phyloP scores from a whole-genome alignment of 768 basidiomycete genomes.

The Dentipellis fragilis region DNA sequence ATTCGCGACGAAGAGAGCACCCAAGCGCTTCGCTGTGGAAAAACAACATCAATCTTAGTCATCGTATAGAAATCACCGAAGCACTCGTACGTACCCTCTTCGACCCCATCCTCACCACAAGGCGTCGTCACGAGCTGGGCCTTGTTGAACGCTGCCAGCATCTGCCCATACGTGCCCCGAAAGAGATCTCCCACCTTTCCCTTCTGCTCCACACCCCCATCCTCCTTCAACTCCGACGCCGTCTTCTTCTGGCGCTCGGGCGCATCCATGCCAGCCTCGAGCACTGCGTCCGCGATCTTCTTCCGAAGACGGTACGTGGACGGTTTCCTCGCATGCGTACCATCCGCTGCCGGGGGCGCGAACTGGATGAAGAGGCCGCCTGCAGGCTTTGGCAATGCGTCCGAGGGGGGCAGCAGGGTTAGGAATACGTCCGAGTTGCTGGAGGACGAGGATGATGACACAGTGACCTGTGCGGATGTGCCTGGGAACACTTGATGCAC shows the following conservation, averaged over 20 bases:
- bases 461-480: neutral
- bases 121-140: slow-evolving; percentile 14
- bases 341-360: slow-evolving; percentile 1
- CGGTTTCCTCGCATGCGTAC: slow-evolving; percentile 7
- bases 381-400: slow-evolving; percentile 8
- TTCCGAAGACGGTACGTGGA: slow-evolving; percentile 9
- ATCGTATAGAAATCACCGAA: neutral
- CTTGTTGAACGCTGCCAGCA: slow-evolving; percentile 12
- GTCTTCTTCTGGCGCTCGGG: neutral
- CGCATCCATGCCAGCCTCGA: slow-evolving; percentile 14
- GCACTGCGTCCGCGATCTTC: slow-evolving; percentile 14
- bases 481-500: slow-evolving; percentile 13
- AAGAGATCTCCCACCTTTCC: slow-evolving; percentile 9
- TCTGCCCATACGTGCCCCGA: slow-evolving; percentile 15
- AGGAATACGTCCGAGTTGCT: neutral
- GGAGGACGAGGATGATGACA: neutral
- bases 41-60: neutral
- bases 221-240: neutral
- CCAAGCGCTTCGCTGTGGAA: slow-evolving; percentile 9
- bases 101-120: slow-evolving; percentile 12
- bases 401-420: slow-evolving; percentile 1
- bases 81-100: slow-evolving; percentile 7
- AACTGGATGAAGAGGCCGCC: slow-evolving; percentile 14
- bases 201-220: neutral
- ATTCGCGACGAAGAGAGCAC: slow-evolving; percentile 15